phyloP scores from a whole-genome alignment of 2,329 filamentous ascomycete species.

The Fusarium humuli region DNA sequence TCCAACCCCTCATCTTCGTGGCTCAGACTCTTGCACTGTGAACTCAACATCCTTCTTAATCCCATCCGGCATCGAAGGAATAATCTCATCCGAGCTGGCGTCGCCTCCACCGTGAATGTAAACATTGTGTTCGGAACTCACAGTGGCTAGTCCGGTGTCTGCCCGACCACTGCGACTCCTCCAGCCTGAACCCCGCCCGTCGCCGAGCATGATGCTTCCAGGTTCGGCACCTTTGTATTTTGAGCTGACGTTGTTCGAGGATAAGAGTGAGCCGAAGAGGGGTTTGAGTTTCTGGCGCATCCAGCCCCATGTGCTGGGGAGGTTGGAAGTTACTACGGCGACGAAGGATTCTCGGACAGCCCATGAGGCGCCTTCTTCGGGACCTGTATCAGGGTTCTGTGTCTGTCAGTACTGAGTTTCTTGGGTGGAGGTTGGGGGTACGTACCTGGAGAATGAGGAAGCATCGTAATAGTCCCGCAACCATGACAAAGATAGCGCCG shows the following conservation, averaged over 20 bases:
- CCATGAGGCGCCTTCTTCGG: conserved; percentile 51
- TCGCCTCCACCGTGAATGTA: conserved; percentile 38
- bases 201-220: conserved; percentile 43
- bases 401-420: neutral
- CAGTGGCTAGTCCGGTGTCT: neutral
- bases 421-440: rapidly evolving
- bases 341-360: conserved; percentile 56
- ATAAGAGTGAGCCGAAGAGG: conserved; percentile 42
- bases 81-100: conserved; percentile 40
- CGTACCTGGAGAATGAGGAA: conserved; percentile 52
- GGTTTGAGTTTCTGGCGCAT: conserved; percentile 45
- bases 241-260: conserved; percentile 30
- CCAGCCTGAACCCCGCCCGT: conserved; percentile 31
- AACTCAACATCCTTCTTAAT: conserved; percentile 43
- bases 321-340: conserved; percentile 53
- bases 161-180: conserved; percentile 27
- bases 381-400: conserved; percentile 52
- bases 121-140: conserved; percentile 3
- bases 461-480: conserved; percentile 53
- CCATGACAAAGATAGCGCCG: conserved; percentile 55
- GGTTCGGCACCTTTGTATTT: conserved; percentile 37
- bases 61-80: neutral
- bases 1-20: neutral
- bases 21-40: conserved; percentile 22
- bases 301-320: conserved; percentile 50